Base-by-base conservation (phyloP, 2,329 filamentous ascomycete species). In the Aspergillus latus region DNA sequence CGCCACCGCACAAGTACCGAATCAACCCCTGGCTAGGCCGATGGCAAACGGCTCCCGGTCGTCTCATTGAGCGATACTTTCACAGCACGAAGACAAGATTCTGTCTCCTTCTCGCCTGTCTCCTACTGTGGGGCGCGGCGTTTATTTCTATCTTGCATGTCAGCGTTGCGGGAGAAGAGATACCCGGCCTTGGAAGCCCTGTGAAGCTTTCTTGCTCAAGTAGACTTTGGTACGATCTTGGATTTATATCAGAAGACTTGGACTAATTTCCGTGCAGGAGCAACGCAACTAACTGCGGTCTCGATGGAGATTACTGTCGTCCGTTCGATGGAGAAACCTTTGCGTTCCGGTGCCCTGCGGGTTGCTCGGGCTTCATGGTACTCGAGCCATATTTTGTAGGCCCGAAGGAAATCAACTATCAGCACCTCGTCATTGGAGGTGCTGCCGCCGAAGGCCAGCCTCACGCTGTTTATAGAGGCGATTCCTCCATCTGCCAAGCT, bases 401-500 rank as follows among this genome's bases (percentile, higher is more conserved):
- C 37, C 77, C 78, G 32, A 72, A 82, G 57, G 76, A 80, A 54
- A 71, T 82, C 39, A 82, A 81, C 55, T 85, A 85, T 62, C 74
- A 74, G 40, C 77, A 74, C 6, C 68, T 85, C 3, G 80, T 85
- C 1, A 72, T 86, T 37, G 83, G 83, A 28, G 83, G 83, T 1
- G 76, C 77, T 2, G 70, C 74, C 4, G 68, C 73, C 6, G 58
- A 66, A 15, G 68, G 72, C 28, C 70, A 75, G 21, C 11, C 39
- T 13, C 67, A 73, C 21, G 69, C 78, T 1, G 72, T 80, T 53
- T 86, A 86, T 64, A 80, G 84, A 11, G 81, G 79, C 15, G 84
- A 86, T 65, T 85, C 82, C 2, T 84, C 83, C 67, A 82, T 86
- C 57, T 86, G 84, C 62, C 79, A 77, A 13, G 79, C 83, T 2